phyloP scores from a whole-genome alignment of 202 grass and related monocot genomes.

The Panicum hallii region DNA sequence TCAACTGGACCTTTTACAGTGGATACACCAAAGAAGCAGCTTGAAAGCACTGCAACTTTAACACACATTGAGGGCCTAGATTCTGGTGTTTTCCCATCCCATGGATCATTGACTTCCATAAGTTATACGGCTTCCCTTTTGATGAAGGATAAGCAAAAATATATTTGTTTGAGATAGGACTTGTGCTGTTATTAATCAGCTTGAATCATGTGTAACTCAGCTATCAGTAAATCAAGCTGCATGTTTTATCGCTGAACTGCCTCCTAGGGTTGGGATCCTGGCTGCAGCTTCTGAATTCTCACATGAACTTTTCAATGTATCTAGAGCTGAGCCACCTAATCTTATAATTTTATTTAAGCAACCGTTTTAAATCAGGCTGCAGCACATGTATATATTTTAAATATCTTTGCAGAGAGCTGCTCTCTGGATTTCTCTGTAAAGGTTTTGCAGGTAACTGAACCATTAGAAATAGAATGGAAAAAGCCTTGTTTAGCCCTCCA shows the following conservation, averaged over 20 bases:
- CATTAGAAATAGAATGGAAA: constrained; percentile 65
- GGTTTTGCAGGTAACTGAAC: constrained; percentile 55
- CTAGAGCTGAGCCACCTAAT: constrained; percentile 51
- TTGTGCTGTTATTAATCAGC: constrained; percentile 63
- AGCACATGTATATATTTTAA: constrained; percentile 5
- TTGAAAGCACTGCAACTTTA: constrained; percentile 59
- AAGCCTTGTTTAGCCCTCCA: constrained; percentile 74
- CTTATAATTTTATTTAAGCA: constrained; percentile 22
- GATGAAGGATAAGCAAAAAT: too few species aligned
- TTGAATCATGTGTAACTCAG: constrained; percentile 85
- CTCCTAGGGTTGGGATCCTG: constrained; percentile 69
- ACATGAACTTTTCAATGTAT: constrained; percentile 54
- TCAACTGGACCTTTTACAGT: constrained; percentile 33
- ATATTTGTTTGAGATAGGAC: too few species aligned
- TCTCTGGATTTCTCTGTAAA: constrained; percentile 79
- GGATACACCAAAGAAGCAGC: constrained; percentile 45
- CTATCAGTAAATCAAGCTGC: constrained; percentile 73
- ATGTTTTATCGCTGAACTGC: constrained; percentile 61
- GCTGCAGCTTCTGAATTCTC: constrained; percentile 49
- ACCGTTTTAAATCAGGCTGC: background rate
- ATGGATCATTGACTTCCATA: too few species aligned
- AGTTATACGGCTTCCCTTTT: too few species aligned
- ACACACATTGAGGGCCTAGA: constrained; percentile 55
- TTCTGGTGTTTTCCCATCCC: too few species aligned
- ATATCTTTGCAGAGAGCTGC: constrained; percentile 45